Percentiles rank a stretch among this genome's conserved stretches.
Evolutionary conservation across 2,329 filamentous ascomycete species (phyloP).

Genomic region (Aspergillus chevalieri): DNA sequence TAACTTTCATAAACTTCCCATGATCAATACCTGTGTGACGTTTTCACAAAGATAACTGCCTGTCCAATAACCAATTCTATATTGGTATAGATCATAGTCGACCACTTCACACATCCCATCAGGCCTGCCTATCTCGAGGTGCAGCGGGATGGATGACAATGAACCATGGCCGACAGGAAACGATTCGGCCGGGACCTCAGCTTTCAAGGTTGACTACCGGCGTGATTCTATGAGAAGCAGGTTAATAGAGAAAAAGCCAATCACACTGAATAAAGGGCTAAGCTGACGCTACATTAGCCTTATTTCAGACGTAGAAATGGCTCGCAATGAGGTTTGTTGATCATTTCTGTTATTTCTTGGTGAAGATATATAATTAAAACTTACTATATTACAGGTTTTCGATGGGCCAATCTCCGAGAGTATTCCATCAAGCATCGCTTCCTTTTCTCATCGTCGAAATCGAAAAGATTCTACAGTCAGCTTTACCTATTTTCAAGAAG

Average conservation of each 20-base stretch:
- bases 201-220: constrained; percentile 19
- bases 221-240: constrained; percentile 38
- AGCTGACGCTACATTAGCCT: constrained; percentile 36
- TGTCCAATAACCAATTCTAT: too few relatives aligned
- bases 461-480: constrained; percentile 80
- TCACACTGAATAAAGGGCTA: background rate
- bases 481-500: constrained; percentile 78
- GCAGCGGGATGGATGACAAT: constrained; percentile 23
- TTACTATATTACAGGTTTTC: constrained; percentile 54
- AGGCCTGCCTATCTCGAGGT: background rate
- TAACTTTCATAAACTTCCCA: too few relatives aligned
- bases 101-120: too few relatives aligned
- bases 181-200: constrained; percentile 16
- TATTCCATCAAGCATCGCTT: constrained; percentile 87
- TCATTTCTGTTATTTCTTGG: constrained; percentile 1
- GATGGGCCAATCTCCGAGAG: constrained; percentile 91
- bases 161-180: constrained; percentile 19
- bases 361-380: constrained; percentile 6
- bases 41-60: too few relatives aligned
- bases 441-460: constrained; percentile 76
- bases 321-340: constrained; percentile 72
- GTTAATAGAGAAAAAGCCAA: constrained; percentile 12
- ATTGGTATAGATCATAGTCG: too few relatives aligned
- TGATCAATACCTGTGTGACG: too few relatives aligned
- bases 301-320: constrained; percentile 97